A percentile compares a stretch with the other conserved stretches of the same genome.
phyloP scores from a whole-genome alignment of 257 asterid genomes.

The Penstemon davidsonii region DNA sequence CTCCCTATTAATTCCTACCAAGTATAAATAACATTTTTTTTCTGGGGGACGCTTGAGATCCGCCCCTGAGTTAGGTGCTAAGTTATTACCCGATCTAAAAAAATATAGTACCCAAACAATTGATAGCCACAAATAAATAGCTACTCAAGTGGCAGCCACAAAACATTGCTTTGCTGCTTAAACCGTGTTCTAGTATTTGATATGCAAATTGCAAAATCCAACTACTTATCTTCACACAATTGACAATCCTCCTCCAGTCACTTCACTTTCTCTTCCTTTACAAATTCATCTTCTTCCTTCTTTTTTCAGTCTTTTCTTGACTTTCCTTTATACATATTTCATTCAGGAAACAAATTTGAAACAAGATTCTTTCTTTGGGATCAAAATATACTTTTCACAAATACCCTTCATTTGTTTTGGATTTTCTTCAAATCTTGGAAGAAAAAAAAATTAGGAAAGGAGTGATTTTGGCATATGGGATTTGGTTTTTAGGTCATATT shows the following conservation, averaged over 20 bases:
- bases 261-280: conserved; percentile 11
- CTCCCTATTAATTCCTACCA: too few relatives aligned
- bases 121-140: conserved; percentile 34
- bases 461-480: conserved; percentile 24
- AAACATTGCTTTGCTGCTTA: conserved; percentile 34
- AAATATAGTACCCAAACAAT: conserved; percentile 18
- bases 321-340: neutral
- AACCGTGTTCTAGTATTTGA: conserved; percentile 42
- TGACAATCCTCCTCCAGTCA: conserved; percentile 8
- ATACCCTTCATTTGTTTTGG: conserved; percentile 8
- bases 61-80: neutral
- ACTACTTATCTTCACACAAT: conserved; percentile 18
- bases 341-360: neutral
- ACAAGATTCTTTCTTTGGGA: neutral
- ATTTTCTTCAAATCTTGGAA: conserved; percentile 12
- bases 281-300: neutral
- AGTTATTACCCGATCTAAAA: neutral
- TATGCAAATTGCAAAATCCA: conserved; percentile 27
- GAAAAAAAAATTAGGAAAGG: neutral
- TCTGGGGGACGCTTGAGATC: too few relatives aligned
- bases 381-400: neutral
- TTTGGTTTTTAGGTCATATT: neutral
- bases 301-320: neutral
- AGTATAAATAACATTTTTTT: too few relatives aligned
- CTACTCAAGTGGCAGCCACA: conserved; percentile 45